Conservation (phyloP, 1,284 basidiomycete genomes). For the Sanghuangporus baumii region DNA sequence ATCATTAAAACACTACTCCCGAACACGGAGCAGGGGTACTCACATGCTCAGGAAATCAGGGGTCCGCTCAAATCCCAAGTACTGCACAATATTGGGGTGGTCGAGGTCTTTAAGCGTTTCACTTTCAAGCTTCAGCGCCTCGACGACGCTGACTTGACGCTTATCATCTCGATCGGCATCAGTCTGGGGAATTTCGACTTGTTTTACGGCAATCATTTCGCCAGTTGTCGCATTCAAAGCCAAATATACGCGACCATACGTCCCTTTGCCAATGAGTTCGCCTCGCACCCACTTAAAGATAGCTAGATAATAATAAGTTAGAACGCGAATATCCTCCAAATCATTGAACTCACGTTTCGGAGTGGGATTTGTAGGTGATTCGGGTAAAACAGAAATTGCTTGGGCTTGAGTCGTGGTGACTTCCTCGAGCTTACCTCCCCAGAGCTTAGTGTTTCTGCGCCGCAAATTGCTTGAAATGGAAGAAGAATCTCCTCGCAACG, state of each 20-base stretch:
- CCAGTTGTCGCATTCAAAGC: conserved; percentile 97
- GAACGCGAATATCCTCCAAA: background rate
- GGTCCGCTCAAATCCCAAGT: conserved; percentile 96
- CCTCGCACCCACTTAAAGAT: conserved; percentile 99
- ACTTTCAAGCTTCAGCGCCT: conserved; percentile 91
- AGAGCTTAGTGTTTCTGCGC: conserved; percentile 90
- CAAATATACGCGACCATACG: conserved; percentile 94
- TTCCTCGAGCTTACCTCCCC: conserved; percentile 92
- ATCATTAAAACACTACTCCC: background rate
- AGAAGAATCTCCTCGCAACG: conserved; percentile 45
- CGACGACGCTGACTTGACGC: conserved; percentile 81
- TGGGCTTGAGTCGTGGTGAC: conserved; percentile 70
- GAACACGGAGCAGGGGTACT: conserved; percentile 29
- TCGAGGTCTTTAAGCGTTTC: conserved; percentile 95
- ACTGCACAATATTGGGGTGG: conserved; percentile 96
- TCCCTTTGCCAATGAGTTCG: conserved; percentile 94
- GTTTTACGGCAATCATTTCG: conserved; percentile 99
- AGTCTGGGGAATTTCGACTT: conserved; percentile 92
- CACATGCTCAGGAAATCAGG: conserved; percentile 89
- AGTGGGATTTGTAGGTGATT: conserved; percentile 46
- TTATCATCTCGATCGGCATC: conserved; percentile 86
- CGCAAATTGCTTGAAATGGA: conserved; percentile 49
- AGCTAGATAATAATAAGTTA: conserved; percentile 36
- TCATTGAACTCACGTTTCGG: conserved; percentile 48
- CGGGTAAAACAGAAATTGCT: conserved; percentile 41